phyloP scores from a whole-genome alignment of 1,284 basidiomycete genomes.

The Sporisorium graminicola region DNA sequence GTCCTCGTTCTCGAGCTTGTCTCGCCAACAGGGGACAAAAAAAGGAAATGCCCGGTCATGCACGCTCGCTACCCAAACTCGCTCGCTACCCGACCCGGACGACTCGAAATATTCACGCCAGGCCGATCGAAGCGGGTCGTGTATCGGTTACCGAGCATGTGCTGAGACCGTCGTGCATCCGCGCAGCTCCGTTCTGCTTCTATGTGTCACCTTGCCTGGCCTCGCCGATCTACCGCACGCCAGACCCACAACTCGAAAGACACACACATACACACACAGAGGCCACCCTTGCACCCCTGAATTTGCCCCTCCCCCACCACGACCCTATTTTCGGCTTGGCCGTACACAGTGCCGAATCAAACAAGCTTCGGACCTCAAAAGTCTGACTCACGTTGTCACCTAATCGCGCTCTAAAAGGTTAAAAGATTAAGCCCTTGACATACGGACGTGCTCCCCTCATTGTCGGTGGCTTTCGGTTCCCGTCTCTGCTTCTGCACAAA shows the following conservation, averaged over 20 bases:
- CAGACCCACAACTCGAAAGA: not conserved
- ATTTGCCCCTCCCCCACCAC: not conserved
- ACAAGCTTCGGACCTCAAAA: not conserved
- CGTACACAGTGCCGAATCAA: not conserved
- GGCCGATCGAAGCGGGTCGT: no score
- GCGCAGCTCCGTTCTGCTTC: no score
- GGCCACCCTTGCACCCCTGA: constrained; percentile 6
- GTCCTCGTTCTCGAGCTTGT: no score
- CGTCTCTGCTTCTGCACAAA: no score
- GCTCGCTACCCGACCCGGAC: no score
- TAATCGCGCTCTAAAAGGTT: not conserved
- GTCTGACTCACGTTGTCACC: constrained; percentile 20
- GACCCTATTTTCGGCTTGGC: not conserved
- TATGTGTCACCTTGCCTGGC: no score
- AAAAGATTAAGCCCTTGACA: not conserved
- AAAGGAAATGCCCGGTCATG: no score
- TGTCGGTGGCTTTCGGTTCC: not conserved
- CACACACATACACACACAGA: not conserved
- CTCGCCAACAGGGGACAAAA: no score
- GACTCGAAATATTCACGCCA: no score
- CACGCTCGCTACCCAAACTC: no score
- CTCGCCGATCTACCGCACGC: not conserved
- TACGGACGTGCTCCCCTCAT: not conserved
- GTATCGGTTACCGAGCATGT: no score
- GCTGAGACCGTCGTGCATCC: no score